Conservation (phyloP, 2,329 filamentous ascomycete genomes). For the Xylaria multiplex region DNA sequence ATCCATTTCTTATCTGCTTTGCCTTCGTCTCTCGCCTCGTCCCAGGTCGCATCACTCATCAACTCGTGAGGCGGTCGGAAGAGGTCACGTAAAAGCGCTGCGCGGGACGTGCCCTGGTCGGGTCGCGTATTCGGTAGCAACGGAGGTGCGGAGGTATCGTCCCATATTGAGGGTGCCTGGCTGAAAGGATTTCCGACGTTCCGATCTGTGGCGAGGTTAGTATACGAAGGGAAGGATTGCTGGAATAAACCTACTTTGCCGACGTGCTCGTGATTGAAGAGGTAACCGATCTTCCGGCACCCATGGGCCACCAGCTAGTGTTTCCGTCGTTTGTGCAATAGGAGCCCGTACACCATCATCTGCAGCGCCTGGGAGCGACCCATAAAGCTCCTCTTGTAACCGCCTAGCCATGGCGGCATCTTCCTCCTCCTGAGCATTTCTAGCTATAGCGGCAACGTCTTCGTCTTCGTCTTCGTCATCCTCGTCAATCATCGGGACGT, state of each 20-base stretch:
- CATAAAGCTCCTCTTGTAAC: constrained; percentile 90
- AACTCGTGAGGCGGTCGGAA: constrained; percentile 93
- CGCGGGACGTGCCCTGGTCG: constrained; percentile 66
- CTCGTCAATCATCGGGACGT: constrained; percentile 31
- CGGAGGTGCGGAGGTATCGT: constrained; percentile 56
- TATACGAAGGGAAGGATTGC: not conserved
- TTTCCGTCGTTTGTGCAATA: constrained; percentile 91
- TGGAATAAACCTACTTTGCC: constrained; percentile 32
- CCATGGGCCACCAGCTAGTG: constrained; percentile 79
- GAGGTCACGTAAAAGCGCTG: constrained; percentile 86
- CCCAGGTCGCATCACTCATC: constrained; percentile 83
- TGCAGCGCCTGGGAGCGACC: constrained; percentile 48
- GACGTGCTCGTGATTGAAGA: constrained; percentile 51
- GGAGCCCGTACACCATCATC: constrained; percentile 77
- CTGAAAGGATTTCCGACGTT: constrained; percentile 46
- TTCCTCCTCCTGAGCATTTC: constrained; percentile 75
- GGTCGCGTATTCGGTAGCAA: constrained; percentile 48
- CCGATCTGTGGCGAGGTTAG: constrained; percentile 29
- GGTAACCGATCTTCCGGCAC: constrained; percentile 72
- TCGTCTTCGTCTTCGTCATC: constrained; percentile 55
- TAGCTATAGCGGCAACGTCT: constrained; percentile 56
- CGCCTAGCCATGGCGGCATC: constrained; percentile 93
- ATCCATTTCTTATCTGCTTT: constrained; percentile 94
- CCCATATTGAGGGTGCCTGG: constrained; percentile 48
- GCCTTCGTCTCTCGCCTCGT: constrained; percentile 83